Evolutionary conservation across 768 basidiomycete genomes (phyloP).

Genomic region (Suillus fuscotomentosus): DNA sequence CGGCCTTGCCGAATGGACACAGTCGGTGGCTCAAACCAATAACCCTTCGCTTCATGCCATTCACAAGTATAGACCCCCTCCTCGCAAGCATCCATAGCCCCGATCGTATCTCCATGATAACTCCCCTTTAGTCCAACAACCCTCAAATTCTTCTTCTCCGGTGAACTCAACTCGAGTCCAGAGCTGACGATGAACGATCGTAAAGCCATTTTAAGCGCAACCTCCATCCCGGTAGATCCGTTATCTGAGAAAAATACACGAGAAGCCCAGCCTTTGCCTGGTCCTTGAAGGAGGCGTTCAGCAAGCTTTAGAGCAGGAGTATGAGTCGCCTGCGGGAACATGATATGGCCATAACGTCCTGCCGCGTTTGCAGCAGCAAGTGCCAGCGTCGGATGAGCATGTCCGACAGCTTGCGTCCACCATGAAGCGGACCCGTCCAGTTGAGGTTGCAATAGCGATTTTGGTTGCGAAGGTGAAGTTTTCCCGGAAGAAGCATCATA

Average conservation of each 20-base stretch:
- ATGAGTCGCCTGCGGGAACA: constrained; percentile 90
- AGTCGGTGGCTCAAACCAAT: constrained; percentile 90
- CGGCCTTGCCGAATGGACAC: constrained; percentile 65
- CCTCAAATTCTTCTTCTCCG: constrained; percentile 55
- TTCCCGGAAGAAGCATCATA: constrained; percentile 37
- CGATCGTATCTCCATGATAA: constrained; percentile 98
- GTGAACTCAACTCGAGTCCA: constrained; percentile 30
- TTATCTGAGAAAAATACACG: constrained; percentile 94
- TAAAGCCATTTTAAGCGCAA: constrained; percentile 97
- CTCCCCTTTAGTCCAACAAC: constrained; percentile 88
- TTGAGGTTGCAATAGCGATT: constrained; percentile 53
- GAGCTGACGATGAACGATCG: constrained; percentile 56
- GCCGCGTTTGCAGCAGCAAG: constrained; percentile 87
- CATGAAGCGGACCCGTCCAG: constrained; percentile 95
- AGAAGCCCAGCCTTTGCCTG: constrained; percentile 88
- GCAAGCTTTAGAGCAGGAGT: constrained; percentile 82
- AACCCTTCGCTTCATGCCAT: constrained; percentile 92
- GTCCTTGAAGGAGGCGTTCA: constrained; percentile 75
- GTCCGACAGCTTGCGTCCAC: constrained; percentile 96
- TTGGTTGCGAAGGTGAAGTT: constrained; percentile 15
- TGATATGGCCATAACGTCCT: constrained; percentile 95
- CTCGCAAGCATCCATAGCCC: constrained; percentile 93
- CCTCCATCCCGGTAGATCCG: constrained; percentile 95
- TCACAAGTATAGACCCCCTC: constrained; percentile 93
- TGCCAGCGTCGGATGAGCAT: constrained; percentile 71